Conservation (phyloP, 108 stramenopile genomes). For the Conticribra guillardii region DNA sequence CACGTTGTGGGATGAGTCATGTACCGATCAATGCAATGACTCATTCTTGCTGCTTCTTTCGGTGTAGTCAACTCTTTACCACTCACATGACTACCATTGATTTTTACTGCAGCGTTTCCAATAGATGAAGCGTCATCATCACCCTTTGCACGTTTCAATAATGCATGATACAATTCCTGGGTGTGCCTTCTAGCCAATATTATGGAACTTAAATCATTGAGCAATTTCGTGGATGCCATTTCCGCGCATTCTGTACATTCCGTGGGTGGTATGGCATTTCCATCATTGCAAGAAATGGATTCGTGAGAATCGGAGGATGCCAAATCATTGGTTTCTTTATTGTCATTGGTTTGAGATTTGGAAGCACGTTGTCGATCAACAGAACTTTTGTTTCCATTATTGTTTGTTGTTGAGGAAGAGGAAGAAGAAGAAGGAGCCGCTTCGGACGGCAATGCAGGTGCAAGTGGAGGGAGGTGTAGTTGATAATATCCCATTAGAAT, state of each 20-base stretch:
- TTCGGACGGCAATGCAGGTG: too few relatives aligned
- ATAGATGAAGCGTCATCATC: too few relatives aligned
- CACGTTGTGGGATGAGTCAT: slow-evolving; percentile 38
- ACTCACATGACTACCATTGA: not conserved
- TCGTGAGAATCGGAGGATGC: not conserved
- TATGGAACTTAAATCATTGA: slow-evolving; percentile 30
- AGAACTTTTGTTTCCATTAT: not conserved
- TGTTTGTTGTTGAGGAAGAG: not conserved
- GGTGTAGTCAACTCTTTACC: not conserved
- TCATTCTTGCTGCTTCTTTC: slow-evolving; percentile 3
- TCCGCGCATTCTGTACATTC: not conserved
- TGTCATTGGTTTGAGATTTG: not conserved
- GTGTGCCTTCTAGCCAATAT: slow-evolving; percentile 23
- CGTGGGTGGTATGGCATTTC: not conserved
- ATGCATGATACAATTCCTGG: slow-evolving; percentile 26
- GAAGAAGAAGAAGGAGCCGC: too few relatives aligned
- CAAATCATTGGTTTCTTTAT: not conserved
- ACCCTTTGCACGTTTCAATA: too few relatives aligned
- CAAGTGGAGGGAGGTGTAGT: slow-evolving; percentile 14
- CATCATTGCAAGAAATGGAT: not conserved
- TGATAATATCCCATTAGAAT: slow-evolving; percentile 40
- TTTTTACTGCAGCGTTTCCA: not conserved
- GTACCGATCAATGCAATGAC: slow-evolving; percentile 32
- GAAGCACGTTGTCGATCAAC: not conserved
- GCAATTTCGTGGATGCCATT: slow-evolving; percentile 28